Evolutionary conservation across 192 early-diverging fungal genomes (phyloP).

Genomic region (Entomortierella chlamydospora): DNA sequence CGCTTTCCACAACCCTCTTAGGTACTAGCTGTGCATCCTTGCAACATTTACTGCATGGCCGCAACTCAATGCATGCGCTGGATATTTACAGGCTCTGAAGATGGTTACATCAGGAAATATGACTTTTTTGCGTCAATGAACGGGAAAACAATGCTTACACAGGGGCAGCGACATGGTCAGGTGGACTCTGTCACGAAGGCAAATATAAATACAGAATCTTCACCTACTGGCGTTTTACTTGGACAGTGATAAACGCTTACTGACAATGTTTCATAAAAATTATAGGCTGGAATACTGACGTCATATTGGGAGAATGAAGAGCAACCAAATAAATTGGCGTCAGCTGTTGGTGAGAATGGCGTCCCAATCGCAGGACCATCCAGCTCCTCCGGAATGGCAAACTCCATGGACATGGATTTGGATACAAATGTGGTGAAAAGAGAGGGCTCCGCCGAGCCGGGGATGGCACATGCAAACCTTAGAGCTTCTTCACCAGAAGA

Average conservation of each 20-base stretch:
- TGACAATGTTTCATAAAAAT: background rate
- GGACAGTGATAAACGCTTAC: too few species aligned
- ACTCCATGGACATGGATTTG: conserved; percentile 21
- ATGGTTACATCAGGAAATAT: conserved; percentile 95
- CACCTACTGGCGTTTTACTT: too few species aligned
- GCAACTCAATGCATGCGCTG: conserved; percentile 80
- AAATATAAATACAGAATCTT: conserved; percentile 1
- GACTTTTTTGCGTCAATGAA: conserved; percentile 90
- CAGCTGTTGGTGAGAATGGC: conserved; percentile 23
- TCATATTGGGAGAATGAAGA: conserved; percentile 93
- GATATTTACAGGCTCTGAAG: conserved; percentile 89
- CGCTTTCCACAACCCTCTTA: conserved; percentile 9
- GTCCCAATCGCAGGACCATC: conserved; percentile 1
- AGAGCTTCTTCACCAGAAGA: conserved; percentile 51
- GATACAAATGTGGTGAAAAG: conserved; percentile 29
- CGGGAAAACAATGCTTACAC: conserved; percentile 85
- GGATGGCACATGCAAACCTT: background rate
- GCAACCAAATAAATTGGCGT: conserved; percentile 52
- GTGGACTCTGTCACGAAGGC: conserved; percentile 89
- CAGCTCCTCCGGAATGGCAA: background rate
- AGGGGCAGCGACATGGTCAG: conserved; percentile 84
- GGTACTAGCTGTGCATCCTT: conserved; percentile 72
- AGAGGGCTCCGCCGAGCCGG: conserved; percentile 27
- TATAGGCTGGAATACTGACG: conserved; percentile 74
- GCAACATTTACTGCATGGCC: conserved; percentile 75